These are phyloP conservation scores for Aurinia saxatilis DNA, from an alignment of 345 rosid species.

Conservation along the genomic window DNA sequence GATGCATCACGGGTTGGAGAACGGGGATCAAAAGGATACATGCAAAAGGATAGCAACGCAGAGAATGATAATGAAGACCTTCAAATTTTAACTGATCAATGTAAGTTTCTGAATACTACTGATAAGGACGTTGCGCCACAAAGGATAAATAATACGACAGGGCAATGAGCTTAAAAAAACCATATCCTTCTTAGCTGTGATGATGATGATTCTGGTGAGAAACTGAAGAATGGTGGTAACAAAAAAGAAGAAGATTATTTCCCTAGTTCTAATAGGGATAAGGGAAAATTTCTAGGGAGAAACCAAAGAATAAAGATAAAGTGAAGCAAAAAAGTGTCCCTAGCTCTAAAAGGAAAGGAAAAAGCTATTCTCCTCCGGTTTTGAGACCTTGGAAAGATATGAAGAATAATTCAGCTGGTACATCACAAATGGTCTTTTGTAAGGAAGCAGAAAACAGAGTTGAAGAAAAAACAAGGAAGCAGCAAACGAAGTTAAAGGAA, in stretches of 20 bases:
- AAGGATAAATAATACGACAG: no score
- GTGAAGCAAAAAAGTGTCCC: no score
- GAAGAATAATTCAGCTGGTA: background rate
- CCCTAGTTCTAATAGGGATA: no score
- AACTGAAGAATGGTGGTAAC: no score
- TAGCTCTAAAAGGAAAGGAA: background rate
- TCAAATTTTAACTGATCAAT: background rate
- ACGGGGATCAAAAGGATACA: background rate
- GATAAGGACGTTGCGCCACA: background rate
- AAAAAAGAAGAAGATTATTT: no score
- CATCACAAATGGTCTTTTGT: background rate
- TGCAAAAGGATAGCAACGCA: background rate
- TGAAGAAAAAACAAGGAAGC: background rate
- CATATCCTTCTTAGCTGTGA: background rate
- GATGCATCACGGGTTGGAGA: conserved; percentile 11
- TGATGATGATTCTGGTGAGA: background rate
- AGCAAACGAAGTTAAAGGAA: no score
- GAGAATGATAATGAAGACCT: background rate
- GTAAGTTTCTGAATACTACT: background rate
- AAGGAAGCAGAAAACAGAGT: background rate
- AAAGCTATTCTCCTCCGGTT: background rate
- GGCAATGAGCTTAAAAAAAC: background rate
- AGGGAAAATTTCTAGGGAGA: no score
- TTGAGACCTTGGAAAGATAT: background rate
- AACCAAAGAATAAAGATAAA: no score